Conservation (phyloP, 2,329 filamentous ascomycete species). For the Lachnellula arida region DNA sequence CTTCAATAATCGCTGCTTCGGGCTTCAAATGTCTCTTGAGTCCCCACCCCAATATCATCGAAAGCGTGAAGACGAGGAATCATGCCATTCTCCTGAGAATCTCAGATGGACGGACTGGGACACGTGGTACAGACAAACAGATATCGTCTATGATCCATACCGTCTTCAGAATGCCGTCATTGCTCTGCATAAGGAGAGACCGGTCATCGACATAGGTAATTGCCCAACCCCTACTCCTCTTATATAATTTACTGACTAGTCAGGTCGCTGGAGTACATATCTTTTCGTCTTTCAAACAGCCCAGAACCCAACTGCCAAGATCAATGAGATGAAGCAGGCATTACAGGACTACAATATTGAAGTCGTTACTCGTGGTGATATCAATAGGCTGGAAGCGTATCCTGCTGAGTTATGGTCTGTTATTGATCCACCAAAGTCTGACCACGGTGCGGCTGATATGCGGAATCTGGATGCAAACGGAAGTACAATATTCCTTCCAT, state of each 20-base stretch:
- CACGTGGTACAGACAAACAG: slow-evolving; percentile 60
- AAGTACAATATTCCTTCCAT: slow-evolving; percentile 49
- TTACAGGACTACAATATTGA: slow-evolving; percentile 71
- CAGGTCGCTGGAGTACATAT: slow-evolving; percentile 60
- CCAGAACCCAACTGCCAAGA: slow-evolving; percentile 21
- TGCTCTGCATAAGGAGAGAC: slow-evolving; percentile 42
- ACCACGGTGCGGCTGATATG: slow-evolving; percentile 15
- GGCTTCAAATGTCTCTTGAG: slow-evolving; percentile 44
- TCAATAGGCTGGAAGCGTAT: slow-evolving; percentile 37
- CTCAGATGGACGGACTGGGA: slow-evolving; percentile 51
- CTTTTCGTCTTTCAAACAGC: slow-evolving; percentile 42
- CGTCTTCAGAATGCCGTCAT: slow-evolving; percentile 35
- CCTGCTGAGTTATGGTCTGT: slow-evolving; percentile 40
- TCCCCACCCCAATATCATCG: slow-evolving; percentile 39
- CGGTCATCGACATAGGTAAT: slow-evolving; percentile 53
- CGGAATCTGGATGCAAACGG: slow-evolving; percentile 13
- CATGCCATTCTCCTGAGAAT: slow-evolving; percentile 39
- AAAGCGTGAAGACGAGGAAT: slow-evolving; percentile 27
- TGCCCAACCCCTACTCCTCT: neutral
- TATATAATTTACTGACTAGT: slow-evolving; percentile 6
- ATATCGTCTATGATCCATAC: slow-evolving; percentile 47
- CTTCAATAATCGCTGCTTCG: slow-evolving; percentile 30
- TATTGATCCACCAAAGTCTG: slow-evolving; percentile 29
- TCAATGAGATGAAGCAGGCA: slow-evolving; percentile 19
- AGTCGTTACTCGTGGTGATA: slow-evolving; percentile 39